Base-by-base conservation (phyloP, 1,139 yeast genomes). In the Pichia kudriavzevii region DNA sequence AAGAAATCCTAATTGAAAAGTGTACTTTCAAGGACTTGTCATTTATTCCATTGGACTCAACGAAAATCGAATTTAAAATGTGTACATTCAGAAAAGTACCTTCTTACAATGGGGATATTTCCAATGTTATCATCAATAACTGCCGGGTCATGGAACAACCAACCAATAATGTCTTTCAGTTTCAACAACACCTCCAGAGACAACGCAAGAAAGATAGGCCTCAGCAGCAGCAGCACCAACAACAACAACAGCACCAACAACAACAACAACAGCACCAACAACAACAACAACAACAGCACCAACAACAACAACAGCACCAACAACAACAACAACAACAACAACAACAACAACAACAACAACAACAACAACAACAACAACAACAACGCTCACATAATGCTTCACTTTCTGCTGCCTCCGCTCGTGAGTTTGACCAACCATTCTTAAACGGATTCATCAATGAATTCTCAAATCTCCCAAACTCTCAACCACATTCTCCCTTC, bases 141-240 rank as follows among this genome's bases (percentile, higher is more conserved):
- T 50, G 56, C 34, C 43, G 55, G 36, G 51, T 51, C 16, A 50
- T 50, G 52, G 55, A 51, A 32, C 54, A 47, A 37, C 47, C 49
- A 28, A 47, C 48, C 22, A 47, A 48, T 31, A 45, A 46, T 28
- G 35, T 45, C 10, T 46, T 47, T 31, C 50, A 47, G 38, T 47
- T 47, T 26, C 49, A 45, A 31, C 50, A 47, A 36, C 48, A 45
- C 29, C 21, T 45, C 12, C 47, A 43, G 30, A 33, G 35, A 12
- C 26, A 23, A 15, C 31, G 22, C 23, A 26, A 25, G 15, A 28
- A 35, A 9, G 27, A 20, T 11, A 35, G 17, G 12, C n/a, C n/a
- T n/a, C n/a, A n/a, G n/a, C 22, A 30, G 20, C 22, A 26, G 23
- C 22, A 18, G 20, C 22, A 28, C 26, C 17, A 23, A 20, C 15